Conservation (phyloP, 208 protist species). For the Leishmania braziliensis region DNA sequence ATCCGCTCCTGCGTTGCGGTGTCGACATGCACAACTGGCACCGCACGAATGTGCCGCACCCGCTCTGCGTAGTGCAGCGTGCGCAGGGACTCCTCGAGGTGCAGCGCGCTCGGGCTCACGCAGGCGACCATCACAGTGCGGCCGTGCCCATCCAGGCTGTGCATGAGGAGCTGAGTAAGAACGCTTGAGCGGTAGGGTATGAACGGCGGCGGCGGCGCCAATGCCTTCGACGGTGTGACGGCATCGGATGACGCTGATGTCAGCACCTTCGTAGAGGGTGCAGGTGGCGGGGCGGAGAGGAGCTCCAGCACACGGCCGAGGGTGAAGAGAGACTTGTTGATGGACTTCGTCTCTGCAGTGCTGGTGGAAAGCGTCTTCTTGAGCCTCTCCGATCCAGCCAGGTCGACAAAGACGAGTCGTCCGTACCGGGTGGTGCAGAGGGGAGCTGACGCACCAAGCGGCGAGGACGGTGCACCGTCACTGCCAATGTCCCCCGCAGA, state of each 20-base stretch:
- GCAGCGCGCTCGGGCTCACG: conserved; percentile 71
- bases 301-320: conserved; percentile 89
- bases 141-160: conserved; percentile 76
- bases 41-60: conserved; percentile 55
- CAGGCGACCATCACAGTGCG: conserved; percentile 82
- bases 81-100: conserved; percentile 79
- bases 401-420: conserved; percentile 93
- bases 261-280: background rate
- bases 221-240: background rate
- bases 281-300: conserved; percentile 43
- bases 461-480: background rate
- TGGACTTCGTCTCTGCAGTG: conserved; percentile 75
- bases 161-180: conserved; percentile 89
- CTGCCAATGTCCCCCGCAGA: background rate
- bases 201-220: conserved; percentile 28
- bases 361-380: conserved; percentile 77
- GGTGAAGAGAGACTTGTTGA: conserved; percentile 91
- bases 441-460: background rate
- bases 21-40: conserved; percentile 67
- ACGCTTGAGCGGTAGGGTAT: conserved; percentile 88
- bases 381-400: conserved; percentile 94
- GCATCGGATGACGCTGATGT: background rate
- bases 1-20: conserved; percentile 56
- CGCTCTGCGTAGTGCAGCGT: conserved; percentile 86
- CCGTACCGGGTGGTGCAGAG: conserved; percentile 37